Evolutionary conservation across 352 stramenopile genomes (phyloP), one percentile per base, ranked within the genome.

Genomic region (Phytophthora foliorum): DNA sequence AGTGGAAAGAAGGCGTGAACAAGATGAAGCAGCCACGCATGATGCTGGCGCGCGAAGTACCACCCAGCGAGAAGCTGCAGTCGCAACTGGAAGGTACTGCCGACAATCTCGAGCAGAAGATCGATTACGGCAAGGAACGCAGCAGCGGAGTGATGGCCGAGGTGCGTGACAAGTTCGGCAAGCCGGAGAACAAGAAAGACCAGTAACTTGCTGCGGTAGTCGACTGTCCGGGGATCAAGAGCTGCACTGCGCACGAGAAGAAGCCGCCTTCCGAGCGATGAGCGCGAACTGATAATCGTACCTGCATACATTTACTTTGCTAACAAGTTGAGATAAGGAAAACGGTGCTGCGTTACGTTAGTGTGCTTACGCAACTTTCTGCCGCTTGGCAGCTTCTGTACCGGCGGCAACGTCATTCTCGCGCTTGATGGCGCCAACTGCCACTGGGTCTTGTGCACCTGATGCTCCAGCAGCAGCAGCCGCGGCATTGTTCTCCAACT

Each of bases 1-100:
- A 84, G 51, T 93, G 83, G 83, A 80, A 82, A 2, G 78, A 78
- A 0, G 65, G 75, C 38, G 77, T 91, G 67, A 74, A 86, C 53
- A 84, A 76, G 55, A 69, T 93, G 19, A 69, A 77, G 39, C 59
- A 63, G 32, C 80, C 88, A 50, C 74, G 80, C 27, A 69, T 75
- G 34, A 74, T 73, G 25, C 41, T 93, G 49, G 74, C 77, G 45
- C 75, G 70, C 36, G 84, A 87, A 32, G 59, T 79, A 64, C 58
- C 69, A 29, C 56, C 62, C 13, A 66, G 19, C 42, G 67, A 80
- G n/a, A 81, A 87, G 54, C 67, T 89, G 41, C 55, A 76, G 55
- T 44, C 45, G 10, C 34, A 76, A 19, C 4, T 68, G 16, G 59
- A 61, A 56, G 52, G 56, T 2, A 6, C 27, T 31, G 59, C 54